Evolutionary conservation across 352 stramenopile species (phyloP), one percentile per base, ranked within the genome.

Genomic region (Thalassiosira ordinaria): DNA sequence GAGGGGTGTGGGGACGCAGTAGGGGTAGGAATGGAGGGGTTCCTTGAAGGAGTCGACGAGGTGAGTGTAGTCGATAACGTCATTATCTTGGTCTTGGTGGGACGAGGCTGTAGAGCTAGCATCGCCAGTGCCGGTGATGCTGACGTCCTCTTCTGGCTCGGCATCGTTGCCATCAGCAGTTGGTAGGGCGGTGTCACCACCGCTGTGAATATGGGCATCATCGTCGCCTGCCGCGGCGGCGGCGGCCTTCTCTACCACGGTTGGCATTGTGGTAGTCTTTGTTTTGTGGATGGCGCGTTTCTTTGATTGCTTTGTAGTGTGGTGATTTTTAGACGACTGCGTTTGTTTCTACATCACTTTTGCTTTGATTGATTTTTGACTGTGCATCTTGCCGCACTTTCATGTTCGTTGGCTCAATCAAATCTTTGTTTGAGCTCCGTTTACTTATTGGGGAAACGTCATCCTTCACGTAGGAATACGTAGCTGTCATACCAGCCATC

Each of bases 1-100:
- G 2, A 14, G 14, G 4, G 62, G 1, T 20, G 62, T 26, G 39
- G 62, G 62, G 29, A 61, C 62, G 41, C 11, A 18, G 18, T 18
- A 20, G 39, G 62, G 62, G n/a, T 41, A 24, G 62, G 13, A 4
- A 26, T 46, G 61, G 39, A 71, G 62, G 2, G 35, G 41, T 6
- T 8, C 14, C 2, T 7, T 44, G 62, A 27, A 71, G 41, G 7
- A 11, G n/a, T 57, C 37, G 62, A 26, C 37, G 39, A 71, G 62
- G 62, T 37, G 39, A 44, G 26, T 1, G 44, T 24, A 60, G 62
- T 35, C 35, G 62, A 60, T 20, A 7, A 2, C 33, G 24, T 71
- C 62, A n/a, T n/a, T n/a, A n/a, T n/a, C n/a, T n/a, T n/a, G n/a
- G 22, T 49, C 55, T 27, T 27, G 18, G 26, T 33, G 49, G 49